phyloP scores from a whole-genome alignment of 768 basidiomycete species.

The Boletellus emodensis region DNA sequence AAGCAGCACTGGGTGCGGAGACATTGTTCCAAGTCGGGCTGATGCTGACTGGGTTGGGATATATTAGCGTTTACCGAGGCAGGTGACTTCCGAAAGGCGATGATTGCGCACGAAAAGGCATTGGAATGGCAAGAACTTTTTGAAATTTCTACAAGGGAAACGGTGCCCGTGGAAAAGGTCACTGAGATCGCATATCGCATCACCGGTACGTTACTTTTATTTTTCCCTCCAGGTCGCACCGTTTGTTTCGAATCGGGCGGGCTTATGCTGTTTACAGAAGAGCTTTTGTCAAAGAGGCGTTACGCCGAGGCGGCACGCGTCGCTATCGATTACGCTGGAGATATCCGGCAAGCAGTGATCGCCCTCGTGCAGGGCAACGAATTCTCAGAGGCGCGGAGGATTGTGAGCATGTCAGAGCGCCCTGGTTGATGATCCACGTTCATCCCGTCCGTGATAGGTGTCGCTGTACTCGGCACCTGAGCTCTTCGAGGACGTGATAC shows the following conservation, averaged over 20 bases:
- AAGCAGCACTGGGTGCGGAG: conserved; percentile 73
- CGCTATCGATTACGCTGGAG: conserved; percentile 76
- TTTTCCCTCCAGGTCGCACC: neutral
- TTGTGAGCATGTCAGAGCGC: conserved; percentile 47
- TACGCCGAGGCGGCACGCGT: conserved; percentile 78
- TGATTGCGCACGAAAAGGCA: conserved; percentile 84
- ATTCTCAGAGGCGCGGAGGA: conserved; percentile 84
- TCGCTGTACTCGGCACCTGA: conserved; percentile 51
- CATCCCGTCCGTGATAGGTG: conserved; percentile 42
- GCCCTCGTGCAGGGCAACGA: conserved; percentile 75
- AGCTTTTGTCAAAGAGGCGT: conserved; percentile 75
- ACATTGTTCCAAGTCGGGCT: neutral
- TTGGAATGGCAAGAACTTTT: conserved; percentile 92
- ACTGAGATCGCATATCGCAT: conserved; percentile 68
- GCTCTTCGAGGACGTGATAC: conserved; percentile 66
- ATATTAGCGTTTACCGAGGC: conserved; percentile 71
- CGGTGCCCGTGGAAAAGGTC: conserved; percentile 52
- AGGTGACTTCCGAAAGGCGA: conserved; percentile 59
- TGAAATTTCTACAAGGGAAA: conserved; percentile 59
- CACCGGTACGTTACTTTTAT: conserved; percentile 54
- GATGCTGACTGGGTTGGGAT: conserved; percentile 4
- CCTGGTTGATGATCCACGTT: conserved; percentile 9
- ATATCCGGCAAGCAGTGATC: conserved; percentile 72
- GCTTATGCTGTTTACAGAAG: conserved; percentile 49
- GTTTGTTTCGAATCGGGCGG: neutral